These are phyloP conservation scores for Plantago coronopus DNA, from an alignment of 305 asterid species.

Conservation along the genomic window DNA sequence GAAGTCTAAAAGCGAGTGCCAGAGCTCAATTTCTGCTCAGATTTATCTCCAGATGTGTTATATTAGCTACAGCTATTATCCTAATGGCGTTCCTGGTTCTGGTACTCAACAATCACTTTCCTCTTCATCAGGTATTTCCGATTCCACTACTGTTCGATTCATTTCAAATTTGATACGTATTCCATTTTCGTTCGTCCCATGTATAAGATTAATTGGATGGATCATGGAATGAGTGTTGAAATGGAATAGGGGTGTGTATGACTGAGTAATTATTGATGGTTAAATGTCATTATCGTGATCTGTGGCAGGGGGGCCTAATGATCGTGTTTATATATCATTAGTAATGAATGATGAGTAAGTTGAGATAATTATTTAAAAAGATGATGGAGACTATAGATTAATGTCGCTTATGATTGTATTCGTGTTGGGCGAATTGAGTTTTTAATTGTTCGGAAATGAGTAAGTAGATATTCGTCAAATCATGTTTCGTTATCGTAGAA, in stretches of 20 bases:
- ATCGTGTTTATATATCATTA: background rate
- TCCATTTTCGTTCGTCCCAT: too few species aligned
- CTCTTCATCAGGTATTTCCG: conserved; percentile 50
- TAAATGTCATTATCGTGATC: background rate
- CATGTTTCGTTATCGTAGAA: too few species aligned
- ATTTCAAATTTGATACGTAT: too few species aligned
- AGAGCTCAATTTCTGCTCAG: conserved; percentile 60
- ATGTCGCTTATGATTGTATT: background rate
- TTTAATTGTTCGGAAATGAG: too few species aligned
- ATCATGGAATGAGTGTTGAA: too few species aligned
- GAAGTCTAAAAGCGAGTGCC: conserved; percentile 49
- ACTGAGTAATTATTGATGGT: background rate
- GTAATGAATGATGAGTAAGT: conserved; percentile 1
- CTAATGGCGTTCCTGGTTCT: conserved; percentile 51
- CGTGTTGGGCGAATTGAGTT: background rate
- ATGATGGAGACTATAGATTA: background rate
- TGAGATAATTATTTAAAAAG: background rate
- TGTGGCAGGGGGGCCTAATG: background rate
- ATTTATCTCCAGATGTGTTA: conserved; percentile 64
- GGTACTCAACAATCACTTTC: conserved; percentile 29
- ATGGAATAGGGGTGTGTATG: too few species aligned
- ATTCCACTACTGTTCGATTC: too few species aligned
- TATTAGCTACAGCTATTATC: conserved; percentile 66
- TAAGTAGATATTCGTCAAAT: too few species aligned
- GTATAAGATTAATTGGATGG: too few species aligned